Percentiles rank a stretch among this genome's conserved stretches.
These are phyloP conservation scores for Tricholoma furcatifolium DNA, from an alignment of 768 basidiomycete genomes.

Conservation along the genomic window DNA sequence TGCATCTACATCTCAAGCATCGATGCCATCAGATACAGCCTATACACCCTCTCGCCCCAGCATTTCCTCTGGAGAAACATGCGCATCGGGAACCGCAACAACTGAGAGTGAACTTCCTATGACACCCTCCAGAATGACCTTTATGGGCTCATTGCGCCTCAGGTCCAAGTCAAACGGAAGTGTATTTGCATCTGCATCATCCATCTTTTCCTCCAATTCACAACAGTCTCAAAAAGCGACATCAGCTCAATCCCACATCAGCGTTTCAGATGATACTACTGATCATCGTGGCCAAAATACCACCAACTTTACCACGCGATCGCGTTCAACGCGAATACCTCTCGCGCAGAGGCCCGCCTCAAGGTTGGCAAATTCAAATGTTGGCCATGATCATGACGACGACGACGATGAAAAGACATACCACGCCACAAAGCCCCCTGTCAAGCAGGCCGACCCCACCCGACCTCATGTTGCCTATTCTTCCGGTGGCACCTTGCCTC, in stretches of 20 bases:
- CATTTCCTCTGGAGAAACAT: constrained; percentile 60
- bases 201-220: constrained; percentile 27
- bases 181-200: constrained; percentile 28
- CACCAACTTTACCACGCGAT: constrained; percentile 7
- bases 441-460: constrained; percentile 18
- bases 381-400: constrained; percentile 15
- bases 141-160: constrained; percentile 40
- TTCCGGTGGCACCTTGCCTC: constrained; percentile 29
- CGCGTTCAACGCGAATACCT: constrained; percentile 25
- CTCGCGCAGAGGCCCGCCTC: constrained; percentile 30
- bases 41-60: constrained; percentile 53
- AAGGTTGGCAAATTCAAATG: constrained; percentile 18
- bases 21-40: constrained; percentile 37
- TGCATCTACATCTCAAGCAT: constrained; percentile 42
- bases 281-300: constrained; percentile 9
- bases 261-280: constrained; percentile 14
- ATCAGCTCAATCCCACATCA: constrained; percentile 13
- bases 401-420: constrained; percentile 28
- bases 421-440: constrained; percentile 5
- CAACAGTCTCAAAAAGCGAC: constrained; percentile 26
- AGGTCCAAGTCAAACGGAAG: constrained; percentile 31
- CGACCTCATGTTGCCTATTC: constrained; percentile 38
- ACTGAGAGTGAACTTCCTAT: constrained; percentile 40
- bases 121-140: constrained; percentile 39
- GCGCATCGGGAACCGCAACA: constrained; percentile 47